A percentile compares a stretch with the other conserved stretches of the same genome.
Conservation (phyloP, 83 land plant species). For the Thuja plicata region DNA sequence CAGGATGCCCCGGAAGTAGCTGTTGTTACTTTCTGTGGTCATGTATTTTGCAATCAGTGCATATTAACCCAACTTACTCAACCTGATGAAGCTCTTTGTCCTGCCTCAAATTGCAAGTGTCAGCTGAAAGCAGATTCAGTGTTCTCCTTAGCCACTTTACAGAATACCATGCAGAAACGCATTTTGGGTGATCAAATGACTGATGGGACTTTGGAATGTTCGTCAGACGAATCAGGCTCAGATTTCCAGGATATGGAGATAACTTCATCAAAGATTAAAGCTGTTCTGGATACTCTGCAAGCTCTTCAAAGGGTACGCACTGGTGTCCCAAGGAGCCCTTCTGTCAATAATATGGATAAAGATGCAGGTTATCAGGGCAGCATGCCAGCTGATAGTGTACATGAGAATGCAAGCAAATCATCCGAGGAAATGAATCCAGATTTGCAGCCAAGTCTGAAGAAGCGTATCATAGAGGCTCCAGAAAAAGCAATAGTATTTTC, state of each 20-base stretch:
- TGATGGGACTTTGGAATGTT: background rate
- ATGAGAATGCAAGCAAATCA: slow-evolving; percentile 10
- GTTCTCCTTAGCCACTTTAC: slow-evolving; percentile 59
- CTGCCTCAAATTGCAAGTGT: slow-evolving; percentile 57
- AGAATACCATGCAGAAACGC: slow-evolving; percentile 17
- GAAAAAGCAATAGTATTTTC: slow-evolving; percentile 96
- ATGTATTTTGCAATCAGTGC: slow-evolving; percentile 97
- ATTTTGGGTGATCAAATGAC: slow-evolving; percentile 23
- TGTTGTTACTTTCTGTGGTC: slow-evolving; percentile 86
- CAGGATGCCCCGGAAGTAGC: slow-evolving; percentile 98
- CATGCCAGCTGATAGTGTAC: background rate
- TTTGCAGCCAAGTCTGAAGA: slow-evolving; percentile 14
- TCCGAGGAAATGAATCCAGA: slow-evolving; percentile 1
- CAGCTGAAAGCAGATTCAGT: slow-evolving; percentile 54
- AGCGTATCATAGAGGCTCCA: slow-evolving; percentile 28
- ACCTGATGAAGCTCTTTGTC: slow-evolving; percentile 77
- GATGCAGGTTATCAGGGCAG: background rate
- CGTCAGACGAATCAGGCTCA: slow-evolving; percentile 19
- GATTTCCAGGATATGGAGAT: slow-evolving; percentile 27
- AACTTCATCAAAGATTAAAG: slow-evolving; percentile 80
- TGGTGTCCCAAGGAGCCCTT: slow-evolving; percentile 18
- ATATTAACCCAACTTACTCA: slow-evolving; percentile 54
- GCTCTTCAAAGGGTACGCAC: slow-evolving; percentile 30
- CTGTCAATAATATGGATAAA: slow-evolving; percentile 20
- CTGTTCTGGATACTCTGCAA: slow-evolving; percentile 66